Evolutionary conservation across 345 rosid genomes (phyloP), one percentile per base, ranked within the genome.

Genomic region (Ricinus communis): DNA sequence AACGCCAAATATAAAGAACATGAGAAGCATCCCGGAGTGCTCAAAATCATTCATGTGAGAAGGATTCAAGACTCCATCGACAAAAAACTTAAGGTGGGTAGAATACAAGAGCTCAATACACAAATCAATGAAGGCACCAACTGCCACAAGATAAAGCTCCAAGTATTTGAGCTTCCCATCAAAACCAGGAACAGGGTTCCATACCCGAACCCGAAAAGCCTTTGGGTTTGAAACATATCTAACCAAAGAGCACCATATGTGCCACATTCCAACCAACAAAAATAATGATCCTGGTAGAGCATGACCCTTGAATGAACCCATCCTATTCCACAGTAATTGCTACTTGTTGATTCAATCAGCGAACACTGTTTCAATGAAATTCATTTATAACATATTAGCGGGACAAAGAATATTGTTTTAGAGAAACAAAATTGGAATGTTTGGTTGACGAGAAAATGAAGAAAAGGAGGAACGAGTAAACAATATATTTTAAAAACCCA

Each of bases 261-360:
- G 98, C 98, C 98, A 94, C 1, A 87, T 74, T 47, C 97, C 96
- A 64, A 94, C 87, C 51, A 85, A 65, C 13, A 91, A 72, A 72
- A 94, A 94, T 82, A 94, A 59, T 18, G 97, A 82, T 47, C 98
- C 98, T 0, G 98, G 98, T 33, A 94, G 57, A 76, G 71, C 95
- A 83, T 94, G 98, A 40, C 98, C 98, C 73, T 87, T 84, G 82
- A 91, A 94, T 74, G 98, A 94, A 60, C 98, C 98, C 98, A 94
- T 94, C 70, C 40, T 9, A 11, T 18, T 10, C 21, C 7, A 8
- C 38, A 33, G 2, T 33, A 33, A 33, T 33, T 33, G 38, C 38
- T 33, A 6, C 38, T 33, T 33, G 4, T 33, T 33, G 38, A 2
- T 33, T n/a, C n/a, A n/a, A n/a, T n/a, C n/a, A n/a, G 38, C 6